Percentiles rank a stretch among this genome's conserved stretches.
These are phyloP conservation scores for Phylloboletellus chloephorus DNA, from an alignment of 1,284 basidiomycete genomes.

Conservation along the genomic window DNA sequence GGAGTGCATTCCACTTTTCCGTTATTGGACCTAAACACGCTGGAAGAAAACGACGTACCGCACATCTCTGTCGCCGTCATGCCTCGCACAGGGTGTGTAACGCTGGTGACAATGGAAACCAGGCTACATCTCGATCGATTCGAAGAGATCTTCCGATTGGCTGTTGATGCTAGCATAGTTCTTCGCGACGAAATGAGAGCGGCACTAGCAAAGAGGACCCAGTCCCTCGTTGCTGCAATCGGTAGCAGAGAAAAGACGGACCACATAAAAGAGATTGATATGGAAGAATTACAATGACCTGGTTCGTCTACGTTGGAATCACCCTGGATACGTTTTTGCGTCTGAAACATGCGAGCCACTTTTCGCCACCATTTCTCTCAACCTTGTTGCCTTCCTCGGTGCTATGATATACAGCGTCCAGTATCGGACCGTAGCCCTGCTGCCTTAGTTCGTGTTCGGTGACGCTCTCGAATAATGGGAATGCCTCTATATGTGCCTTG, in stretches of 20 bases:
- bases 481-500: conserved; percentile 78
- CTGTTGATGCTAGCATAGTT: conserved; percentile 71
- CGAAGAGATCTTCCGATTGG: conserved; percentile 80
- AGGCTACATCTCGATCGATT: conserved; percentile 91
- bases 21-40: conserved; percentile 78
- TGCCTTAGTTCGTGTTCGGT: conserved; percentile 69
- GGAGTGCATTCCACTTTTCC: conserved; percentile 76
- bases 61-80: conserved; percentile 84
- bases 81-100: conserved; percentile 79
- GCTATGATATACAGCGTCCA: conserved; percentile 77
- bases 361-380: conserved; percentile 84
- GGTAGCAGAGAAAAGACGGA: conserved; percentile 30
- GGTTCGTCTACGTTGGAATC: conserved; percentile 4
- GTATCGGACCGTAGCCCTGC: conserved; percentile 65
- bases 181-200: conserved; percentile 82
- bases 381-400: conserved; percentile 99
- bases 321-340: conserved; percentile 45
- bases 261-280: conserved; percentile 26
- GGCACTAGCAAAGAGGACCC: conserved; percentile 66
- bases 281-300: conserved; percentile 32
- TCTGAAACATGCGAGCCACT: conserved; percentile 83
- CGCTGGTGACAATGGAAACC: conserved; percentile 90
- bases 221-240: conserved; percentile 49
- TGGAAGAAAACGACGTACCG: conserved; percentile 90
- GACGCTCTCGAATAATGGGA: conserved; percentile 83